These are phyloP conservation scores for Dipteronia dyeriana DNA, from an alignment of 345 rosid genomes.

Conservation along the genomic window DNA sequence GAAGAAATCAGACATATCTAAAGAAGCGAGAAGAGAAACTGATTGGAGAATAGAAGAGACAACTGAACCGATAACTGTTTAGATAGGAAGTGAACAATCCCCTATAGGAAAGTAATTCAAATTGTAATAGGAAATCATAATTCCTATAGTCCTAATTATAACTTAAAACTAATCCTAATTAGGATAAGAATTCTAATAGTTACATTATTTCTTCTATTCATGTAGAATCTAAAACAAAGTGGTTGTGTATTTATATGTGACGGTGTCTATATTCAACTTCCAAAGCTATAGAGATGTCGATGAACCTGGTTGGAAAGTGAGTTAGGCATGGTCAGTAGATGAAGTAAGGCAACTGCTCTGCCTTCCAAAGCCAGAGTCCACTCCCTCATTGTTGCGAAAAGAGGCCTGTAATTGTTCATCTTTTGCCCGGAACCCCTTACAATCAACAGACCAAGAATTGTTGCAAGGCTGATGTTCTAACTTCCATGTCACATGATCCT, in stretches of 20 bases:
- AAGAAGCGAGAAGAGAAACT: too few species aligned
- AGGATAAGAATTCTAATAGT: too few species aligned
- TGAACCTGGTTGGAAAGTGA: slow-evolving; percentile 80
- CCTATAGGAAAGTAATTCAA: too few species aligned
- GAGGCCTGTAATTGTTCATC: slow-evolving; percentile 64
- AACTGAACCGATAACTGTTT: too few species aligned
- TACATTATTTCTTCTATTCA: too few species aligned
- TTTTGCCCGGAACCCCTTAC: slow-evolving; percentile 65
- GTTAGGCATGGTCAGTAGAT: slow-evolving; percentile 60
- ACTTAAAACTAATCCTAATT: too few species aligned
- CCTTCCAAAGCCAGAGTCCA: slow-evolving; percentile 30
- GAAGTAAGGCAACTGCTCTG: slow-evolving; percentile 85
- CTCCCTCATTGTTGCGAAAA: slow-evolving; percentile 76
- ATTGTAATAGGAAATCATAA: too few species aligned
- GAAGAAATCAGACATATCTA: too few species aligned
- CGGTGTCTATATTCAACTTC: slow-evolving; percentile 71
- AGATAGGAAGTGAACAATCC: too few species aligned
- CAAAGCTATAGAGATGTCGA: slow-evolving; percentile 76
- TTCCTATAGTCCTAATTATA: too few species aligned
- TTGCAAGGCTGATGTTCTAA: slow-evolving; percentile 73
- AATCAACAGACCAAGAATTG: slow-evolving; percentile 60
- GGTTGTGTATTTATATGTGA: slow-evolving; percentile 36
- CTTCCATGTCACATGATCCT: slow-evolving; percentile 63
- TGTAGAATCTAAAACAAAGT: too few species aligned
- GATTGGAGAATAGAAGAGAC: too few species aligned